Evolutionary conservation across 2,329 filamentous ascomycete genomes (phyloP).

Genomic region (Xylariaceae sp.): DNA sequence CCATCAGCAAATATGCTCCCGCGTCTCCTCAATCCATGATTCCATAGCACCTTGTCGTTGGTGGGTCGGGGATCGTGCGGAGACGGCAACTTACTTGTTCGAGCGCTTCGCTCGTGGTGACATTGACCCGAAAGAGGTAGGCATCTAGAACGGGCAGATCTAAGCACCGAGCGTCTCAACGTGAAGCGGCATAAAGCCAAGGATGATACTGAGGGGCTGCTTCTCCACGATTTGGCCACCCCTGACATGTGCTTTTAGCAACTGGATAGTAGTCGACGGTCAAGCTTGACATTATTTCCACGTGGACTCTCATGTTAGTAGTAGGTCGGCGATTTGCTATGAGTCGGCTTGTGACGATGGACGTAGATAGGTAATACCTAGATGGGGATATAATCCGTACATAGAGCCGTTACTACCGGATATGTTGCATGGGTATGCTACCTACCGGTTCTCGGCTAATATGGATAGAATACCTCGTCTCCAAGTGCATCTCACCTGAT

Average conservation of each 20-base stretch:
- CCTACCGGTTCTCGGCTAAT: no score
- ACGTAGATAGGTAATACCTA: no score
- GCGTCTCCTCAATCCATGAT: slow-evolving; percentile 11
- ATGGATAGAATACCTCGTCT: no score
- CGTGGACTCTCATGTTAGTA: no score
- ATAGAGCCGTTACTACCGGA: no score
- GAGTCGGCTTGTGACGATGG: no score
- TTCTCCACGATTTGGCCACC: background rate
- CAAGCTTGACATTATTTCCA: no score
- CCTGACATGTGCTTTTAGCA: background rate
- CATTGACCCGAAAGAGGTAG: slow-evolving; percentile 36
- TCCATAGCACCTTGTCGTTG: slow-evolving; percentile 20
- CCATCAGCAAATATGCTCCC: slow-evolving; percentile 35
- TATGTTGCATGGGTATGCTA: no score
- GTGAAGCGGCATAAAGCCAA: background rate
- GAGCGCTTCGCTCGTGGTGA: slow-evolving; percentile 32
- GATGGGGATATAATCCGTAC: no score
- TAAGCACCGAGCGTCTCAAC: slow-evolving; percentile 16
- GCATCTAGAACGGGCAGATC: slow-evolving; percentile 4
- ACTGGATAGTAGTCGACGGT: no score
- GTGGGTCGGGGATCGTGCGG: slow-evolving; percentile 28
- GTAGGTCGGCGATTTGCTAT: no score
- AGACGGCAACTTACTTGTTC: slow-evolving; percentile 27
- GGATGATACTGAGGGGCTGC: background rate
- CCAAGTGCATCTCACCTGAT: no score